phyloP scores from a whole-genome alignment of 495 filamentous ascomycete genomes.

The Lepraria neglecta region DNA sequence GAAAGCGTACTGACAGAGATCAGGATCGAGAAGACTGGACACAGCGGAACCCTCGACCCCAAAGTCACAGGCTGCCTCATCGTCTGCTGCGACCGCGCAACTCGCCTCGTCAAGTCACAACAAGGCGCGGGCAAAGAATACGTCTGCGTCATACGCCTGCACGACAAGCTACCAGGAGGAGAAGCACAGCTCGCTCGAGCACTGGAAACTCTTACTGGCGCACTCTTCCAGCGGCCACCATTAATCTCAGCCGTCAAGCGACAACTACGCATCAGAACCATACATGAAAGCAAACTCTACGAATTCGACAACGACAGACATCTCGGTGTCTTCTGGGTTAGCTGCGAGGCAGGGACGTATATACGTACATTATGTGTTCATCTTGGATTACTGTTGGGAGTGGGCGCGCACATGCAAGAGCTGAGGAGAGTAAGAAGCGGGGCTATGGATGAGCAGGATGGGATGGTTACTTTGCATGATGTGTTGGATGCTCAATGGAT shows the following conservation, averaged over 20 bases:
- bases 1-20: slow-evolving; percentile 64
- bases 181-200: slow-evolving; percentile 84
- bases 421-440: slow-evolving; percentile 87
- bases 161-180: slow-evolving; percentile 86
- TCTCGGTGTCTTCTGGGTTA: slow-evolving; percentile 98
- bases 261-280: slow-evolving; percentile 92
- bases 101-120: slow-evolving; percentile 94
- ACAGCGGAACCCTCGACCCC: slow-evolving; percentile 94
- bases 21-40: slow-evolving; percentile 94
- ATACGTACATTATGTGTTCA: slow-evolving; percentile 98
- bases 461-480: slow-evolving; percentile 90
- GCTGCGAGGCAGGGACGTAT: slow-evolving; percentile 96
- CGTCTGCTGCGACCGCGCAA: slow-evolving; percentile 92
- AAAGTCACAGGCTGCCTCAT: slow-evolving; percentile 92
- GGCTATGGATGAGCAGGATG: slow-evolving; percentile 84
- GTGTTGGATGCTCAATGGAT: slow-evolving; percentile 92
- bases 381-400: slow-evolving; percentile 83
- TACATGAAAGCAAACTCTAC: slow-evolving; percentile 88
- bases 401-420: slow-evolving; percentile 98
- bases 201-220: slow-evolving; percentile 89
- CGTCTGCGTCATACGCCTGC: slow-evolving; percentile 80
- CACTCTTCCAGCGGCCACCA: slow-evolving; percentile 93
- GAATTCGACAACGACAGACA: slow-evolving; percentile 98
- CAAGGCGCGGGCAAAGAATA: slow-evolving; percentile 94
- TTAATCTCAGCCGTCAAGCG: slow-evolving; percentile 98